Conservation (phyloP, 192 early-diverging fungal species). For the Physocladia obscura region DNA sequence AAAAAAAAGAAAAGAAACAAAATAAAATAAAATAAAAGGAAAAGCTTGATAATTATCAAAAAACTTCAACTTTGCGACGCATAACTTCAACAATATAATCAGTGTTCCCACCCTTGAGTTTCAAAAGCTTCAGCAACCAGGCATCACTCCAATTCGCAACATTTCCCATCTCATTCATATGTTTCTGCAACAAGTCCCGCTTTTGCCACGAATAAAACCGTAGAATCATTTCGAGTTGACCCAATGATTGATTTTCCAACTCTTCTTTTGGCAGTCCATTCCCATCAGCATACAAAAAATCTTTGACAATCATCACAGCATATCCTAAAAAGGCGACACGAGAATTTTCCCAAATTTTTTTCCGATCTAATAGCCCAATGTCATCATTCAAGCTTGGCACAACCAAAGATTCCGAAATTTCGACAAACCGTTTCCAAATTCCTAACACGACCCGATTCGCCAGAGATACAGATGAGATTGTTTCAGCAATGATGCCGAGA, state of each 20-base stretch:
- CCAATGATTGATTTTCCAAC: slow-evolving; percentile 7
- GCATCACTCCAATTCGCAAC: slow-evolving; percentile 12
- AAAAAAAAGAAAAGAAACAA: background rate
- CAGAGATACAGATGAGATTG: background rate
- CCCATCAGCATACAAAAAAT: slow-evolving; percentile 18
- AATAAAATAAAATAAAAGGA: background rate
- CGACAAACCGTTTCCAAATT: slow-evolving; percentile 15
- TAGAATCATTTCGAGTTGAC: background rate
- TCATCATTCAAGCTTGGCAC: slow-evolving; percentile 13
- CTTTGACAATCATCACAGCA: slow-evolving; percentile 7
- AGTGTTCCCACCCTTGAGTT: background rate
- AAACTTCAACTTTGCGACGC: background rate
- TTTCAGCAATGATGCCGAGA: slow-evolving; percentile 5
- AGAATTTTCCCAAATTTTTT: slow-evolving; percentile 14
- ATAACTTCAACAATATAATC: slow-evolving; percentile 13
- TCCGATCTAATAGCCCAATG: background rate
- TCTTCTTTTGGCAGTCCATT: background rate
- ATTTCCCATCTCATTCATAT: background rate
- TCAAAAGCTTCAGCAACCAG: slow-evolving; percentile 19
- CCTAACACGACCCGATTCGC: slow-evolving; percentile 9
- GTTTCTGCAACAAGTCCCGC: slow-evolving; percentile 1
- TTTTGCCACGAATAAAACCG: background rate
- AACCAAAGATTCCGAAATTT: slow-evolving; percentile 8
- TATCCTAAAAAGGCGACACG: slow-evolving; percentile 17
- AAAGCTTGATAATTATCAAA: background rate